Base-by-base conservation (phyloP, 208 protist genomes). In the Trypanosoma grayi region DNA sequence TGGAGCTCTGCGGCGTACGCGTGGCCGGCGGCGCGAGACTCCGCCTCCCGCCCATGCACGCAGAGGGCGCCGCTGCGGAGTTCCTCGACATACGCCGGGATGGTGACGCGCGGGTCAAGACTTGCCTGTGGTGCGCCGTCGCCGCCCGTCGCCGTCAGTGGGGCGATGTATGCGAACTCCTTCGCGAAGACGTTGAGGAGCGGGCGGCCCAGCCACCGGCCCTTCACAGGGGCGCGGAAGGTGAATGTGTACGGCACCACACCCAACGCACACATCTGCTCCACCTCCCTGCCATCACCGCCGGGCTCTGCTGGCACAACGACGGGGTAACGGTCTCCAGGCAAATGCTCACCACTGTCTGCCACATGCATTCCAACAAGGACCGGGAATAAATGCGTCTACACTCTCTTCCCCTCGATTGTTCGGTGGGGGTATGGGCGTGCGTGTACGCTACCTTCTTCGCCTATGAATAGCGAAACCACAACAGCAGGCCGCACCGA, bases 221-320 rank as follows among this genome's bases (percentile, higher is more conserved):
- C 90, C 67, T 98, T 98, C 39, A 82, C 89, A 18, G 79, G 64
- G 7, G 87, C 87, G 25, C 66, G 63, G 59, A 97, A 97, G 25
- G 79, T 74, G 51, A 80, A 90, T 31, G 63, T 68, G 77, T 98
- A 98, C 10, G 95, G 93, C 48, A 28, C 46, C 47, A 93, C 64
- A 10, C 70, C 87, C n/a, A 93, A 28, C 18, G 59, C 1, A 25
- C 2, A 14, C 11, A 11, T 48, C 13, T 45, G 16, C 14, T 45
- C 56, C 5, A 24, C 30, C 41, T 5, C 16, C 11, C 18, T 28
- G 41, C 22, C 45, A 28, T 18, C 28, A 46, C 20, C 8, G 37
- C 9, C 1, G 16, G 22, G 13, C 1, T 30, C 39, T 1, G 25
- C 28, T 24, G 37, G 25, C 11, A 57, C 4, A 16, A 47, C 11